These are phyloP conservation scores for Streptanthus diversifolius DNA, from an alignment of 345 rosid species.

Conservation along the genomic window DNA sequence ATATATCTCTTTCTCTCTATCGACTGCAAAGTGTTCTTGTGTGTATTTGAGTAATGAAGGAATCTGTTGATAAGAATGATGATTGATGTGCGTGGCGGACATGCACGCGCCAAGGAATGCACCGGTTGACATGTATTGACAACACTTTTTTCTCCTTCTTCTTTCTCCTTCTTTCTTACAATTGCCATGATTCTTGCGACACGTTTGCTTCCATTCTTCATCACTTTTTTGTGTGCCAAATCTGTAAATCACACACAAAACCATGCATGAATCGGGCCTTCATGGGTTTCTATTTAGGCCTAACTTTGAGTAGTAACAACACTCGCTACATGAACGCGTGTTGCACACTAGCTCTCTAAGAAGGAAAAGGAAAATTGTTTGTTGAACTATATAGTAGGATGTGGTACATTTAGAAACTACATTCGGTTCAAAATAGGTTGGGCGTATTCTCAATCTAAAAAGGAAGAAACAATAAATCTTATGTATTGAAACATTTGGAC, in stretches of 20 bases:
- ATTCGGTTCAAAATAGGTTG: too few species aligned
- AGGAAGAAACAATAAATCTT: too few species aligned
- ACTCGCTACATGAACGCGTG: background rate
- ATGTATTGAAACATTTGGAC: too few species aligned
- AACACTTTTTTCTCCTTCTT: background rate
- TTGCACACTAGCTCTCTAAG: background rate
- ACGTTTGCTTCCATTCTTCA: conserved; percentile 27
- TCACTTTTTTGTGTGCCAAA: background rate
- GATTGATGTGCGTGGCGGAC: conserved; percentile 32
- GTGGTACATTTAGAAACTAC: too few species aligned
- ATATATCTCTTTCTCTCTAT: background rate
- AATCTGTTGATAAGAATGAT: background rate
- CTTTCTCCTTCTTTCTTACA: conserved; percentile 13
- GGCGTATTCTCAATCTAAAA: too few species aligned
- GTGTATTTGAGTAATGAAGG: conserved; percentile 4
- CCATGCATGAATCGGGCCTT: background rate
- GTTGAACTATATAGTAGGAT: too few species aligned
- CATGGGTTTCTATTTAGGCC: background rate
- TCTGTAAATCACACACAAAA: background rate
- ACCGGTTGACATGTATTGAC: conserved; percentile 24
- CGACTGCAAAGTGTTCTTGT: background rate
- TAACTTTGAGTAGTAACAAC: background rate
- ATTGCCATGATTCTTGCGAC: conserved; percentile 19
- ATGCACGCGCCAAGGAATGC: conserved; percentile 26
- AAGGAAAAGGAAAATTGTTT: too few species aligned